phyloP scores from a whole-genome alignment of 306 rosid genomes.

The Corylus americana region DNA sequence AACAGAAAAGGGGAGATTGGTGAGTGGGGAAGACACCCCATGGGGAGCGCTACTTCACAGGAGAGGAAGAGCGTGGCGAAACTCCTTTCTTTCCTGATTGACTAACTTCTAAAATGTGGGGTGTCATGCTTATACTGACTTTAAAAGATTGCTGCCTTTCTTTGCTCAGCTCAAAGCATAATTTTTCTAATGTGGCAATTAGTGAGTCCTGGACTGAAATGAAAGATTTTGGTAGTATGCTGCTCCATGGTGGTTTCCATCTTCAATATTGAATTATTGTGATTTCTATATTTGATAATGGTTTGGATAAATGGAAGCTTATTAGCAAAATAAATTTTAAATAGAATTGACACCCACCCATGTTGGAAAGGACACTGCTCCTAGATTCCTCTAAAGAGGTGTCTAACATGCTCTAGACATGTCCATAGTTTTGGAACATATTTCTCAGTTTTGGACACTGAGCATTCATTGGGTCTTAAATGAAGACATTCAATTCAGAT shows the following conservation, averaged over 20 bases:
- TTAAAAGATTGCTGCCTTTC: neutral
- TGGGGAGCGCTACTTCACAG: too few relatives aligned
- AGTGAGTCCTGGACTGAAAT: neutral
- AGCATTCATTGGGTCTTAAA: neutral
- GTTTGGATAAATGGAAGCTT: constrained; percentile 2
- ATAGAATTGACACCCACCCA: neutral
- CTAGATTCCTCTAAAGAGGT: neutral
- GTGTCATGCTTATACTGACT: neutral
- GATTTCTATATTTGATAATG: neutral
- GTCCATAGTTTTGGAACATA: neutral
- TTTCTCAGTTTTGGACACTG: neutral
- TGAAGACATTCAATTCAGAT: neutral
- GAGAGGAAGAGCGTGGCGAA: too few relatives aligned
- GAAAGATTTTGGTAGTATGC: neutral
- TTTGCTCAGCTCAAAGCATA: neutral
- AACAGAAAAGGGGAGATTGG: too few relatives aligned
- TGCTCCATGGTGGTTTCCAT: neutral
- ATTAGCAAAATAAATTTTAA: neutral
- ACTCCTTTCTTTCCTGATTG: too few relatives aligned
- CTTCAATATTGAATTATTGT: neutral
- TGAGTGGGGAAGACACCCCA: too few relatives aligned
- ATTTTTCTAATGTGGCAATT: neutral
- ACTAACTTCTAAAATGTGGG: neutral
- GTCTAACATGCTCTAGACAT: neutral
- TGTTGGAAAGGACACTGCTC: neutral